Percentiles rank a stretch among this genome's conserved stretches.
Conservation (phyloP, 2,329 filamentous ascomycete genomes). For the Diaporthe humulicola region DNA sequence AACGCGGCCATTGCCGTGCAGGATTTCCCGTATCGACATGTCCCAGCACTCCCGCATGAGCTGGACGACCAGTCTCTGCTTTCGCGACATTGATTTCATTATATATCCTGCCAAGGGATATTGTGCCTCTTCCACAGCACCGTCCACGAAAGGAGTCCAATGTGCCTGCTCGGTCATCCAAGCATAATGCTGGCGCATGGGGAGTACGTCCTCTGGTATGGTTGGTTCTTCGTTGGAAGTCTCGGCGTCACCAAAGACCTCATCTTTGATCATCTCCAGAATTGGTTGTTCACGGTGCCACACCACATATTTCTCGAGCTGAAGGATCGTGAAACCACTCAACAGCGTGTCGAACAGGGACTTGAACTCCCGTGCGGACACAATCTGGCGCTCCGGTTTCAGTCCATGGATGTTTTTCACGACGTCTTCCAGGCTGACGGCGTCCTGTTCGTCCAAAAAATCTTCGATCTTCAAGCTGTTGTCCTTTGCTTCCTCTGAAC, state of each 20-base stretch:
- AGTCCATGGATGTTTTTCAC: constrained; percentile 63
- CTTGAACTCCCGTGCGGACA: constrained; percentile 57
- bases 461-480: constrained; percentile 21
- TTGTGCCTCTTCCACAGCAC: constrained; percentile 41
- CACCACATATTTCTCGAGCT: constrained; percentile 58
- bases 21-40: constrained; percentile 60
- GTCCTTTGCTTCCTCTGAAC: background rate
- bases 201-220: background rate
- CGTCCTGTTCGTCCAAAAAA: constrained; percentile 42
- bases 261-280: constrained; percentile 43
- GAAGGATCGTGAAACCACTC: constrained; percentile 60
- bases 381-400: constrained; percentile 56
- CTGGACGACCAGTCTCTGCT: constrained; percentile 56
- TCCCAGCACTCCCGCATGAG: constrained; percentile 65
- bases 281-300: constrained; percentile 33
- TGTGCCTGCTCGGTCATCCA: constrained; percentile 59
- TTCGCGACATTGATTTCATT: constrained; percentile 48
- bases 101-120: constrained; percentile 49
- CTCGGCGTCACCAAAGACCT: constrained; percentile 5
- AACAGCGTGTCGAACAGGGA: constrained; percentile 54
- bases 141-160: constrained; percentile 55
- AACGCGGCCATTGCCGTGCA: constrained; percentile 57
- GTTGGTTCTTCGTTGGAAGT: background rate
- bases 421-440: constrained; percentile 51
- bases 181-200: constrained; percentile 28